phyloP scores from a whole-genome alignment of 331 rosid species.

The Rhamnella rubrinervis region DNA sequence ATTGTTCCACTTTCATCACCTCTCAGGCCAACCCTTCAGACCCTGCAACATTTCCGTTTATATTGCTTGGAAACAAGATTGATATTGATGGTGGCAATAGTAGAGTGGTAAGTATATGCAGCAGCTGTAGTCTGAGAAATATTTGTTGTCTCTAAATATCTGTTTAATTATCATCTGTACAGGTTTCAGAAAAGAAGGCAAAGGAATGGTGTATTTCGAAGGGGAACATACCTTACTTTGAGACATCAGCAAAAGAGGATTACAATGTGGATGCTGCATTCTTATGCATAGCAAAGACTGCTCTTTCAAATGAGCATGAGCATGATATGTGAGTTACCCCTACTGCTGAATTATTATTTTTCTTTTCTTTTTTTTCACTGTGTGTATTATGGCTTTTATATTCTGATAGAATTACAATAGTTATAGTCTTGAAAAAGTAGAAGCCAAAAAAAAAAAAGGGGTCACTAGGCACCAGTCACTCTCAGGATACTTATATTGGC shows the following conservation, averaged over 20 bases:
- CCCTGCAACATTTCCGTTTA: slow-evolving; percentile 74
- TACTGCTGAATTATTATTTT: not conserved
- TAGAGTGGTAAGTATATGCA: slow-evolving; percentile 69
- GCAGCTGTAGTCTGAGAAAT: not conserved
- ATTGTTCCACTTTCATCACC: slow-evolving; percentile 15
- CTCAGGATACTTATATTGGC: not conserved
- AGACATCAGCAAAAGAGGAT: slow-evolving; percentile 94
- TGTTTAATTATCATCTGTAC: slow-evolving; percentile 34
- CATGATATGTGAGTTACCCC: slow-evolving; percentile 76
- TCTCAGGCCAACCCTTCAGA: slow-evolving; percentile 72
- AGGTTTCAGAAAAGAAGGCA: slow-evolving; percentile 96
- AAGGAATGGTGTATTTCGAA: slow-evolving; percentile 88
- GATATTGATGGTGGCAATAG: slow-evolving; percentile 96
- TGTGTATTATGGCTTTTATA: not conserved
- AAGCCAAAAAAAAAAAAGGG: not conserved
- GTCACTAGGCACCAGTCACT: not conserved
- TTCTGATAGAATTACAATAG: not conserved
- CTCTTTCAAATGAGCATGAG: slow-evolving; percentile 71
- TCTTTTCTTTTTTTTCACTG: slow-evolving; percentile 14
- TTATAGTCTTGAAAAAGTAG: not conserved
- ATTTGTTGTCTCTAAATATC: slow-evolving; percentile 10
- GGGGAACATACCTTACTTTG: slow-evolving; percentile 82
- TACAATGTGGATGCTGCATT: slow-evolving; percentile 86
- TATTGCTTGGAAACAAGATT: slow-evolving; percentile 89
- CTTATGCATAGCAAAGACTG: slow-evolving; percentile 78